Base-by-base conservation (phyloP, 2,329 filamentous ascomycete genomes). In the Pyricularia sp. region DNA sequence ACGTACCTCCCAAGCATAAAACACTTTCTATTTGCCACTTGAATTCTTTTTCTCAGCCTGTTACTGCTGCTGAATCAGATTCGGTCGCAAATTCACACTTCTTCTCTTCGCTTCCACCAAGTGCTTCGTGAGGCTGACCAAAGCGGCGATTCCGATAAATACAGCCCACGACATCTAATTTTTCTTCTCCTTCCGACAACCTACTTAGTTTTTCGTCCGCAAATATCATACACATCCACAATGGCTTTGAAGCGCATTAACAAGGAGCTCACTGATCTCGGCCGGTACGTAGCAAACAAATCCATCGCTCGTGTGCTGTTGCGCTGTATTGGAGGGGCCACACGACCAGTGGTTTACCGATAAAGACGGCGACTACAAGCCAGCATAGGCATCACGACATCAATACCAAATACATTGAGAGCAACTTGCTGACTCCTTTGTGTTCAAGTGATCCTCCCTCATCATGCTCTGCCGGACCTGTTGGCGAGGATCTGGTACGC, bases 401-500 rank as follows among this genome's bases (percentile, higher is more conserved):
- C 16, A 7, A 49, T n/a, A n/a, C 13, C 13, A 3, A 49, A 49
- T n/a, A 49, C 40, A 49, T 5, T 49, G 16, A 28, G n/a, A 13
- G 16, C 19, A 24, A 16, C 28, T 57, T 57, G 4, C 67, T 69
- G 69, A 74, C 78, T 69, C 76, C 70, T 57, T 66, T 66, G 62
- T 65, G 67, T 68, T 69, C 68, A 73, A 97, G 94, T 82, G 94
- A 99, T 78, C 94, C 94, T 76, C 94, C 94, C 75, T 97, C 94
- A 66, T 97, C 93, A 72, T 99, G 94, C 87, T 97, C 93, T 76
- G 94, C 94, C 73, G 94, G 94, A 70, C 94, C 94, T 71, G 88
- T 96, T 74, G 93, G 93, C 78, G 93, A 97, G 83, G 94, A 99
- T 83, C 79, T 99, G 87, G 94, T 97, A 93, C 75, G 91, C 69